Evolutionary conservation across 371 early-diverging fungal genomes (phyloP).

Genomic region (Mortierella sp.): DNA sequence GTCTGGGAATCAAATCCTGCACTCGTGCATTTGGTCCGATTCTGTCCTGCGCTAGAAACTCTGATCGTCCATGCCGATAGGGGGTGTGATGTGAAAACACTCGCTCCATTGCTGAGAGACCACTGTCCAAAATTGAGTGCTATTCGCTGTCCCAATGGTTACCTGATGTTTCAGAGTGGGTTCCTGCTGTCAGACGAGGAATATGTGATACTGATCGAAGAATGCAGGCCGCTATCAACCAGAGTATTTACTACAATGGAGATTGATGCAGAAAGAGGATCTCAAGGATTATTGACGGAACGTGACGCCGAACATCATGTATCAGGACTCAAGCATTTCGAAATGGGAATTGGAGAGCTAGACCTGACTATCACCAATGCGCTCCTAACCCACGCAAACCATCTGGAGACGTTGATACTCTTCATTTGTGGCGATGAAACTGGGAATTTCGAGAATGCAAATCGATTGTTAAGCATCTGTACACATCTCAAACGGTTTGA

Average conservation of each 20-base stretch:
- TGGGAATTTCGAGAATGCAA: constrained; percentile 4
- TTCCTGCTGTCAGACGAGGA: neutral
- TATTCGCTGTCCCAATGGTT: neutral
- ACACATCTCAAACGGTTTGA: constrained; percentile 5
- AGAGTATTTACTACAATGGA: neutral
- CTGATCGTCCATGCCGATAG: neutral
- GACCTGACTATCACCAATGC: neutral
- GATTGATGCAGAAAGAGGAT: neutral
- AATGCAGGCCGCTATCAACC: neutral
- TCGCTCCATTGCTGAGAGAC: neutral
- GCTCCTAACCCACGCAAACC: constrained; percentile 9
- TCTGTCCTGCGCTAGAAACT: constrained; percentile 3
- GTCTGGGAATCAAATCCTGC: neutral
- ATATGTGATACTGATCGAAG: constrained; percentile 8
- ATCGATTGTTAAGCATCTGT: neutral
- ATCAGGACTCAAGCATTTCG: constrained; percentile 4
- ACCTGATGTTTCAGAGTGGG: neutral
- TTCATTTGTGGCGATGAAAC: constrained; percentile 26
- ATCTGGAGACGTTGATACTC: constrained; percentile 9
- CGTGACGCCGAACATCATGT: too few relatives aligned
- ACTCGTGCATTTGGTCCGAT: constrained; percentile 1
- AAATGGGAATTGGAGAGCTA: constrained; percentile 5
- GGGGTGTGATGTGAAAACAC: neutral
- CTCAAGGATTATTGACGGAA: neutral
- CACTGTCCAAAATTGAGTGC: constrained; percentile 8